Conservation (phyloP, 169 alveolate species). For the Miamiensis avidus region DNA sequence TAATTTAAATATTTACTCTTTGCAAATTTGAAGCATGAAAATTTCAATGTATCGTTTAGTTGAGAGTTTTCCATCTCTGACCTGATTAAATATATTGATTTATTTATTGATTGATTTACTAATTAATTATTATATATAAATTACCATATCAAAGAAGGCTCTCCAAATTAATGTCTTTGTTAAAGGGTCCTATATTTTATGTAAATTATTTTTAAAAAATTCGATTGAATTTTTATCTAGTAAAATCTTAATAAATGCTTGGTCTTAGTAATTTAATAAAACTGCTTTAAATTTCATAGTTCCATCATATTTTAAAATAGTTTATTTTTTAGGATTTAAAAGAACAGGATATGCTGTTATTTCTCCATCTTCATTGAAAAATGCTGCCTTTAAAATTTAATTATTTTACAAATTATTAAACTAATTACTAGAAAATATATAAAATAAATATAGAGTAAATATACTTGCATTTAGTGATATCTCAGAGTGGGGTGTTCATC, state of each 20-base stretch:
- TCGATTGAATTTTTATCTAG: constrained; percentile 59
- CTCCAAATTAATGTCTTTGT: constrained; percentile 62
- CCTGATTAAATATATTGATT: too few relatives aligned
- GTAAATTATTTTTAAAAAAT: constrained; percentile 55
- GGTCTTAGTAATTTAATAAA: constrained; percentile 67
- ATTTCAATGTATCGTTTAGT: constrained; percentile 61
- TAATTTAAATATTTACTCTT: constrained; percentile 41
- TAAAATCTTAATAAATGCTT: constrained; percentile 68
- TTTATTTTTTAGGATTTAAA: constrained; percentile 52
- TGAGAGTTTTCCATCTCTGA: constrained; percentile 71
- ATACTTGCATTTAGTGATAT: constrained; percentile 63
- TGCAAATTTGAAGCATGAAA: constrained; percentile 42
- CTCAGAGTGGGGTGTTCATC: constrained; percentile 59
- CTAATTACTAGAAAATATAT: too few relatives aligned
- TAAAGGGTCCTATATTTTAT: constrained; percentile 51
- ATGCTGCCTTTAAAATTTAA: too few relatives aligned
- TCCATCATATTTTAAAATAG: constrained; percentile 55
- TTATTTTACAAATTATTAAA: too few relatives aligned
- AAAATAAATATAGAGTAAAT: too few relatives aligned
- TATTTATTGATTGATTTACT: too few relatives aligned
- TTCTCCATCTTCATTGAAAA: constrained; percentile 61
- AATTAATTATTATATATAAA: too few relatives aligned
- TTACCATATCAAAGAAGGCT: constrained; percentile 66
- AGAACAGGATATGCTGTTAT: constrained; percentile 43
- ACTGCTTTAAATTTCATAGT: constrained; percentile 55